These are phyloP conservation scores for Neurospora sp. DNA, from an alignment of 495 filamentous ascomycete species.

Conservation along the genomic window DNA sequence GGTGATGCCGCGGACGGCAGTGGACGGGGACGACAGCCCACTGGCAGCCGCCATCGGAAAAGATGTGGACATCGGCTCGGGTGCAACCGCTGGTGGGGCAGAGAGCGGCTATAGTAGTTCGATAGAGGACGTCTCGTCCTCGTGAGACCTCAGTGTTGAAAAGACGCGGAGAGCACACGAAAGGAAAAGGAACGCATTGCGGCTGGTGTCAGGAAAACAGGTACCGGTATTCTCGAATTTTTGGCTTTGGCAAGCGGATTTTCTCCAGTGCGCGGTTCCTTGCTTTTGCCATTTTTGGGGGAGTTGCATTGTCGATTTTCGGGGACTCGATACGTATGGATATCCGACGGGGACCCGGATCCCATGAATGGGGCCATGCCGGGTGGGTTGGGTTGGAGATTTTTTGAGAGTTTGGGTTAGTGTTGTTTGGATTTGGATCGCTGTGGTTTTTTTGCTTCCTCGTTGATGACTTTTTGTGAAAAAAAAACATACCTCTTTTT, in stretches of 20 bases:
- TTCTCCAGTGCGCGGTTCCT: neutral
- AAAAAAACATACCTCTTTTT: neutral
- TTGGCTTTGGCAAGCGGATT: neutral
- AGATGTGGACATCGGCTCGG: constrained; percentile 21
- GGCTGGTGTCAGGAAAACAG: neutral
- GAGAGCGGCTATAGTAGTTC: constrained; percentile 31
- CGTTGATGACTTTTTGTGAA: neutral
- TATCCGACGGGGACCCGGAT: neutral
- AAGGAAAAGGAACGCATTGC: neutral
- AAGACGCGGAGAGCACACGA: neutral
- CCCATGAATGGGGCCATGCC: neutral
- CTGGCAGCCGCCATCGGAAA: constrained; percentile 3
- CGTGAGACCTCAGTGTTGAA: neutral
- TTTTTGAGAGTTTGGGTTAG: neutral
- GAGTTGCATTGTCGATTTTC: neutral
- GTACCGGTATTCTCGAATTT: neutral
- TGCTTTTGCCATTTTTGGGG: neutral
- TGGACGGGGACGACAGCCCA: neutral
- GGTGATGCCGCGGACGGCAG: neutral
- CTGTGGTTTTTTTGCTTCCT: neutral
- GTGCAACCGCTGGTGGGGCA: constrained; percentile 32
- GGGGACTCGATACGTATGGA: neutral
- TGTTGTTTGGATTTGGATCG: neutral
- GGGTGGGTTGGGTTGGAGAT: neutral
- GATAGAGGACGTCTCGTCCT: constrained; percentile 18